Evolutionary conservation across 2,329 filamentous ascomycete species (phyloP), one percentile per base, ranked within the genome.

Genomic region (Fusarium sp.): DNA sequence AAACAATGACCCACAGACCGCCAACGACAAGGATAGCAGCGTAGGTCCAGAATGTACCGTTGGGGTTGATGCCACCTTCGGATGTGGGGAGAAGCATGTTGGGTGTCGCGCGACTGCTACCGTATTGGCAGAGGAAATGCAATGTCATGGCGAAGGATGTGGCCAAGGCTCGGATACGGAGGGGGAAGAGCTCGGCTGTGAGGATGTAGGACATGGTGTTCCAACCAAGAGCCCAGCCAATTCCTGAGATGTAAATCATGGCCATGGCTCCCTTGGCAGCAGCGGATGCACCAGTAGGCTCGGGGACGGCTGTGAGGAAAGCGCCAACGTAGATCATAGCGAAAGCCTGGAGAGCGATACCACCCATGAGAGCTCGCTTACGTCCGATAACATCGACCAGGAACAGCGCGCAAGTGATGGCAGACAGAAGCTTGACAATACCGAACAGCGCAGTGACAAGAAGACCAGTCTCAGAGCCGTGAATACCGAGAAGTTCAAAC

Each of bases 121-220:
- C 60, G 16, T 62, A 62, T 18, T 62, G 60, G 11, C 60, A 62
- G 4, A 62, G 23, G 31, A 62, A 62, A 41, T 62, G 60, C 8
- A 62, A 21, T 3, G 60, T 62, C 60, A 62, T 62, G 42, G 60
- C 60, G 41, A 62, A 62, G 0, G 60, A 62, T 6, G 60, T 62
- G 1, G 41, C 63, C 1, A 67, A 67, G 3, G 64, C 65, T 23
- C 63, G 58, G 18, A 67, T 49, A 7, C 58, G 63, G 8, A 67
- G 65, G 8, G 64, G 64, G 37, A 67, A 67, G 5, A 67, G 37
- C 39, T 67, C 64, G 4, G 63, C 64, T 2, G 63, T 67, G 0
- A 71, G 69, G 5, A 71, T 58, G 31, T 71, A 71, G 6, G 64
- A 70, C 41, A 71, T 50, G 0, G 67, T 71, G 26, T 65, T 71